Evolutionary conservation across 2,329 filamentous ascomycete genomes (phyloP), one percentile per base, ranked within the genome.

Genomic region (Phoma herbarum): DNA sequence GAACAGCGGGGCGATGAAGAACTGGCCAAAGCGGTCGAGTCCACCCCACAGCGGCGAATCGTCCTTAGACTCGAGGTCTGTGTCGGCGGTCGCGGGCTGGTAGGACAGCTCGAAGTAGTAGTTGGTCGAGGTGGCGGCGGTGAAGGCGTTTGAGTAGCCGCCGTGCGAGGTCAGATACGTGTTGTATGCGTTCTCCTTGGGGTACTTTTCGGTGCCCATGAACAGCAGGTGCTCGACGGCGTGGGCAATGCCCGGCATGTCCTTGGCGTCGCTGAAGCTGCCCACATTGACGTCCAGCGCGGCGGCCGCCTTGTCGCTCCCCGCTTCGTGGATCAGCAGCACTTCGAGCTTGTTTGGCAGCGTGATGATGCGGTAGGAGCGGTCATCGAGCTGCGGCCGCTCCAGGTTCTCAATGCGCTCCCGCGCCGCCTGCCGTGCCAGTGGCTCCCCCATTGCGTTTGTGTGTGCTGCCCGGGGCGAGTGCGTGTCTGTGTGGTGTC

Each of bases 191-290:
- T 99, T 86, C 57, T 70, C 68, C 41, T 69, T 64, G 0, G 95
- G 95, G 73, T 95, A 99, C 83, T 98, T 99, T 78, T 97, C 90
- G 8, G 95, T 99, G 48, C 95, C 95, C 95, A 99, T 98, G 81
- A 99, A 99, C 23, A 99, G 82, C 64, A 97, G 81, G 84, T 97
- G 94, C 82, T 98, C 94, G 53, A 98, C 92, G 7, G 93, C 93
- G 81, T 98, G 95, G 51, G 94, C 94, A 86, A 96, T 93, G 59
- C 95, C 93, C 14, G 92, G 93, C 86, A 98, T 93, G 69, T 93
- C 91, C 65, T 90, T 86, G 65, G 91, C 88, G 73, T 99, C 95
- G 74, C 91, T 96, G 81, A 97, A 97, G 78, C 92, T 96, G 61
- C 95, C 95, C 33, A 97, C 94, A 77, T 96, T 93, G 74, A 98